Evolutionary conservation across 2,329 filamentous ascomycete species (phyloP).

Genomic region (Emmonsiellopsis sp.): DNA sequence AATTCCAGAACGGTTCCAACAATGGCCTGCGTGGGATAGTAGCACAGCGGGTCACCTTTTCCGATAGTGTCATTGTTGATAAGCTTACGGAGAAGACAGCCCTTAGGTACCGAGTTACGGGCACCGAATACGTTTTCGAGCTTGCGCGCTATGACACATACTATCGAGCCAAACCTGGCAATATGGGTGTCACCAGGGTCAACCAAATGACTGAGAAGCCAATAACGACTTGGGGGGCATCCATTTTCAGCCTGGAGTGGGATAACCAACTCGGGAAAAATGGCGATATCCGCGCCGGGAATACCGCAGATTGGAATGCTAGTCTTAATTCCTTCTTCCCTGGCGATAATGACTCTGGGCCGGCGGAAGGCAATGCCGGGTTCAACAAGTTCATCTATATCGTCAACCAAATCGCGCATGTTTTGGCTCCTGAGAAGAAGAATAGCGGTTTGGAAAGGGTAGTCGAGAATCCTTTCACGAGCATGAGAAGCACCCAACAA

Average conservation of each 20-base stretch:
- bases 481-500: background rate
- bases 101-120: conserved; percentile 29
- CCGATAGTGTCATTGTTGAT: conserved; percentile 17
- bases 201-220: conserved; percentile 16
- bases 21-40: conserved; percentile 18
- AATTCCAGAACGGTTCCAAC: conserved; percentile 15
- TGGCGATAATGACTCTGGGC: conserved; percentile 9
- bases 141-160: conserved; percentile 35
- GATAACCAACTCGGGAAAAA: conserved; percentile 31
- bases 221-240: conserved; percentile 29
- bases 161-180: background rate
- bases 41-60: conserved; percentile 23
- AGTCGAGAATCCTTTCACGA: background rate
- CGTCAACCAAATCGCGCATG: conserved; percentile 24
- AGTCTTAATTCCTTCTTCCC: conserved; percentile 30
- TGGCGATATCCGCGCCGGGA: conserved; percentile 25
- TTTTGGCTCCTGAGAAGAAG: conserved; percentile 20
- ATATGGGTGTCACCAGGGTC: background rate
- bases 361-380: conserved; percentile 16
- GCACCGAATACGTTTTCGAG: conserved; percentile 34
- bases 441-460: background rate
- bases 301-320: conserved; percentile 25
- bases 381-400: conserved; percentile 28
- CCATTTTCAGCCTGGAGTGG: conserved; percentile 31
- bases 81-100: conserved; percentile 32